These are phyloP conservation scores for Kodamaea sagamina DNA, from an alignment of 805 yeast genomes.

Conservation along the genomic window DNA sequence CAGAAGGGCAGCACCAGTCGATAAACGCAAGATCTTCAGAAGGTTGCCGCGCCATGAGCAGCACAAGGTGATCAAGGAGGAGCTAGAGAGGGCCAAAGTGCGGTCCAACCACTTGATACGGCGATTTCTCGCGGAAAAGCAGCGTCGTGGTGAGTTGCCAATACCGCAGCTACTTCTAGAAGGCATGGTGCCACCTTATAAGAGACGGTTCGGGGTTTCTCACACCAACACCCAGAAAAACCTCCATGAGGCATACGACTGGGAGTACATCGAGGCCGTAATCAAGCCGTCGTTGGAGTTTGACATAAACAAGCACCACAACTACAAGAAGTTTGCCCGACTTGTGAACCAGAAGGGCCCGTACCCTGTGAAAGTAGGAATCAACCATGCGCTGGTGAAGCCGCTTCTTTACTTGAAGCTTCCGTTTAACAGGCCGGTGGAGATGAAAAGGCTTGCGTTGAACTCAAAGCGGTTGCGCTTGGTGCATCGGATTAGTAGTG, in stretches of 20 bases:
- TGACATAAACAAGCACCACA: slow-evolving; percentile 31
- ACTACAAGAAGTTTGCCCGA: slow-evolving; percentile 20
- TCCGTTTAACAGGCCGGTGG: slow-evolving; percentile 22
- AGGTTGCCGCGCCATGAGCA: slow-evolving; percentile 14
- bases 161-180: slow-evolving; percentile 34
- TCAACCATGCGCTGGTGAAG: slow-evolving; percentile 35
- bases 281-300: slow-evolving; percentile 36
- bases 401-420: slow-evolving; percentile 29
- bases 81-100: slow-evolving; percentile 16
- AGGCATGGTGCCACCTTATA: slow-evolving; percentile 11
- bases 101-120: slow-evolving; percentile 24
- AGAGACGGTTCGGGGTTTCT: slow-evolving; percentile 20
- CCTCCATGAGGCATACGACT: slow-evolving; percentile 29
- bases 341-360: slow-evolving; percentile 38
- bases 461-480: slow-evolving; percentile 34
- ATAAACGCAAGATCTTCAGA: slow-evolving; percentile 9
- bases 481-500: slow-evolving; percentile 22
- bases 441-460: slow-evolving; percentile 31
- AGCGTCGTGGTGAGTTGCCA: slow-evolving; percentile 28
- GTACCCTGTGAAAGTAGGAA: slow-evolving; percentile 29
- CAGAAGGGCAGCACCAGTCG: background rate
- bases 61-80: slow-evolving; percentile 17
- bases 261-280: slow-evolving; percentile 32
- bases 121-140: slow-evolving; percentile 31
- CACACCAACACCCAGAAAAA: slow-evolving; percentile 23